Conservation (phyloP, 2,329 filamentous ascomycete genomes). For the Lachnellula subtilissima region DNA sequence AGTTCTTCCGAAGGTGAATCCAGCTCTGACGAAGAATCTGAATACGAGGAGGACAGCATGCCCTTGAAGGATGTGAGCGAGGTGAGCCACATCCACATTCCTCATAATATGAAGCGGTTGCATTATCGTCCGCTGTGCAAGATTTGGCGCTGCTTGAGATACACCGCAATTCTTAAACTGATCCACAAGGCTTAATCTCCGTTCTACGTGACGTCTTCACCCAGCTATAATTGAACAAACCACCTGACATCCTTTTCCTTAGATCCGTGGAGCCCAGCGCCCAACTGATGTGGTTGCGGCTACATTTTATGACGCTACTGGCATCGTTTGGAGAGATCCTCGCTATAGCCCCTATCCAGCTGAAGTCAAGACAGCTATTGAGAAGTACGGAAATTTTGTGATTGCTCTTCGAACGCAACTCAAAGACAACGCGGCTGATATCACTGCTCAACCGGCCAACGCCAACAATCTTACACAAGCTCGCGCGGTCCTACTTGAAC, state of each 20-base stretch:
- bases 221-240: neutral
- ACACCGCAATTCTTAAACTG: too few relatives aligned
- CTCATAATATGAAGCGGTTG: too few relatives aligned
- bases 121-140: too few relatives aligned
- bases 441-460: conserved; percentile 21
- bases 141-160: too few relatives aligned
- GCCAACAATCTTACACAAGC: conserved; percentile 37
- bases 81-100: conserved; percentile 19
- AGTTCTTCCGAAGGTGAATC: conserved; percentile 30
- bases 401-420: conserved; percentile 27
- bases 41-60: conserved; percentile 31
- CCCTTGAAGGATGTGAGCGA: conserved; percentile 25
- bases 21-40: conserved; percentile 31
- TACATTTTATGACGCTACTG: conserved; percentile 50
- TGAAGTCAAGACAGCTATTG: conserved; percentile 27
- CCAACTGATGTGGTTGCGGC: conserved; percentile 44
- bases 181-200: too few relatives aligned
- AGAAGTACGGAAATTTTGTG: conserved; percentile 30
- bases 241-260: neutral
- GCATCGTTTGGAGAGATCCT: conserved; percentile 44
- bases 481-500: conserved; percentile 42
- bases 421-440: conserved; percentile 25
- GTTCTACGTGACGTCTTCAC: neutral
- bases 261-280: conserved; percentile 28
- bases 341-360: conserved; percentile 26